Evolutionary conservation across 192 early-diverging fungal species (phyloP), one percentile per base, ranked within the genome.

Genomic region (Chytriomyces sp.): DNA sequence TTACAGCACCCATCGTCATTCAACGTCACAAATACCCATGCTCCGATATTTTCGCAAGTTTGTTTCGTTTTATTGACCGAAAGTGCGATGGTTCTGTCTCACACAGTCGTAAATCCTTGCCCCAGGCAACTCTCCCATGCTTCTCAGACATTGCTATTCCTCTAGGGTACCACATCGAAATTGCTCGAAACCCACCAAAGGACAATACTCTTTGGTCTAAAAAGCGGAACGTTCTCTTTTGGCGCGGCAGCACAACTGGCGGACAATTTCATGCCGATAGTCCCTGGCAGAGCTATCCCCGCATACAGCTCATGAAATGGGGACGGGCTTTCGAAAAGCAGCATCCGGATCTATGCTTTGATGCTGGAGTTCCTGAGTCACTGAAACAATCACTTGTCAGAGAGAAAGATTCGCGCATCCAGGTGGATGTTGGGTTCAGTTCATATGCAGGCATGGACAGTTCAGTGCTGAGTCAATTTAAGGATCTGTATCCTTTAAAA

Each of bases 211-310:
- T 59, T 8, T 73, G 71, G 71, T 26, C 60, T 23, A 18, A 44
- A n/a, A 73, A 73, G 46, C 26, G 23, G 45, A 63, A 73, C 26
- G 71, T 73, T 43, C 24, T 73, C 24, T 73, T 73, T 43, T 73
- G 71, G 71, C 71, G 71, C n/a, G 71, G 71, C 10, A 46, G 60
- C 11, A 63, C 71, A 11, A 73, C 71, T 7, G 61, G 71, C 10
- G 71, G 71, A 45, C 20, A 26, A 57, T n/a, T 57, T 57, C 16
- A 20, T n/a, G 53, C 53, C 20, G 18, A 45, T 48, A 45, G 7
- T 26, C 71, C 71, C n/a, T 73, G 71, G 71, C 28, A 44, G 11
- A 60, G 45, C n/a, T 73, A 46, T 62, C 71, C n/a, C 20, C 71
- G 71, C 23, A 73, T 48, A n/a, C n/a, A 45, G 45, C 61, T 73